Base-by-base conservation (phyloP, 768 basidiomycete genomes). In the Xerocomellus chrysenteron region DNA sequence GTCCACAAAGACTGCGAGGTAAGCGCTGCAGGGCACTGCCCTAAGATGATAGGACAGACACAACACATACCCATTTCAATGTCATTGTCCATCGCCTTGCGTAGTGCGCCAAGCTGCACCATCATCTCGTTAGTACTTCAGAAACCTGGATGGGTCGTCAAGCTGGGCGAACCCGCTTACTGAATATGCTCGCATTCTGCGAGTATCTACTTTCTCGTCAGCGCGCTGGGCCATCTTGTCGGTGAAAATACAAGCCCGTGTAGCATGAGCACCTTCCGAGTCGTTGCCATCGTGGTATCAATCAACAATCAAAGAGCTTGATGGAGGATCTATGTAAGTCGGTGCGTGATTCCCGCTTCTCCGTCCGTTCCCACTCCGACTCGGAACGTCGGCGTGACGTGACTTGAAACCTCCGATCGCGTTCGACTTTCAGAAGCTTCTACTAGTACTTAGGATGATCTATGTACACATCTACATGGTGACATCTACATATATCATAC, bases 151-250 rank as follows among this genome's bases (percentile, higher is more conserved):
- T n/a, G 44, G 32, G 32, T 47, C 58, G 11, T 45, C 24, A 43
- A 48, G 30, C 9, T 46, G 48, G 3, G 54, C 82, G 70, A 57
- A 89, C 89, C 64, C 87, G 78, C 75, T 87, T 90, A 70, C 80
- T 86, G 68, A 90, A 87, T 54, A 88, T 80, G 30, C 57, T 74
- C 9, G 80, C 87, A 62, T 88, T 92, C 70, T 91, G 89, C 11
- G 87, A 80, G 64, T 83, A 86, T n/a, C 88, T 88, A 57, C 26
- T 24, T 47, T 43, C 46, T 55, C 30, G 47, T 59, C 49, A 60
- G 47, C 26, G n/a, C n/a, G 42, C 41, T 2, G 3, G 17, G 28
- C 5, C 19, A 17, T 39, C 8, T 17, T 30, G 24, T 8, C 12
- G 11, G 32, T 50, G 11, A 32, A 41, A 1, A n/a, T 16, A 49